A percentile compares a stretch with the other conserved stretches of the same genome.
Conservation (phyloP, 805 yeast genomes). For the Candida michaelii region DNA sequence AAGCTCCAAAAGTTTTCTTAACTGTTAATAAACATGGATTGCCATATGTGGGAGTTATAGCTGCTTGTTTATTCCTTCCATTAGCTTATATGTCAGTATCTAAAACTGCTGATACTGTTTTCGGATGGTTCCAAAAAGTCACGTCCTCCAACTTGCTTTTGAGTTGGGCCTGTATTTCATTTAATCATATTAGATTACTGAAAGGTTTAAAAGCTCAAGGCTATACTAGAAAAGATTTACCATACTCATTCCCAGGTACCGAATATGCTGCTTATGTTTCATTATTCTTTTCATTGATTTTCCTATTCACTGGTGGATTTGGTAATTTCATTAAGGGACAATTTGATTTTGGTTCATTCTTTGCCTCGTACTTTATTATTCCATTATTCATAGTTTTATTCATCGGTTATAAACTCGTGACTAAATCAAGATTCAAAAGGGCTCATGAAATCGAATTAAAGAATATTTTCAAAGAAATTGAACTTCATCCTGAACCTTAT, state of each 20-base stretch:
- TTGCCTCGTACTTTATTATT: slow-evolving; percentile 71
- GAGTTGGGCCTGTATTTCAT: slow-evolving; percentile 56
- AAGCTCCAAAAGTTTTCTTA: slow-evolving; percentile 37
- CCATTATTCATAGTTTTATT: slow-evolving; percentile 55
- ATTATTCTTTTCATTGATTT: slow-evolving; percentile 33
- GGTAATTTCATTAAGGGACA: slow-evolving; percentile 56
- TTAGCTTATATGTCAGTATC: slow-evolving; percentile 41
- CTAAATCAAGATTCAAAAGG: slow-evolving; percentile 24
- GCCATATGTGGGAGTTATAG: slow-evolving; percentile 28
- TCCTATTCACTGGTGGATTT: slow-evolving; percentile 66
- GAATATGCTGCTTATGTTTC: slow-evolving; percentile 31
- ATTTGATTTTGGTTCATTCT: slow-evolving; percentile 55
- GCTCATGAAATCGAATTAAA: slow-evolving; percentile 34
- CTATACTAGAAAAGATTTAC: slow-evolving; percentile 21
- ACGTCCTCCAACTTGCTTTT: slow-evolving; percentile 68
- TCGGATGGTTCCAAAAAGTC: slow-evolving; percentile 69
- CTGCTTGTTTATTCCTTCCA: slow-evolving; percentile 27
- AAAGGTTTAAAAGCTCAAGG: slow-evolving; percentile 23
- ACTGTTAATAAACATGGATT: slow-evolving; percentile 33
- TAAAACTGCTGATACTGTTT: slow-evolving; percentile 57
- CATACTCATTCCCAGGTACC: slow-evolving; percentile 27
- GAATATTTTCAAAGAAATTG: slow-evolving; percentile 24
- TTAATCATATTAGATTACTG: slow-evolving; percentile 61
- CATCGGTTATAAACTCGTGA: slow-evolving; percentile 55
- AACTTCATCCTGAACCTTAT: slow-evolving; percentile 27